These are phyloP conservation scores for Solanum hybrid DNA, from an alignment of 305 asterid species.

Conservation along the genomic window DNA sequence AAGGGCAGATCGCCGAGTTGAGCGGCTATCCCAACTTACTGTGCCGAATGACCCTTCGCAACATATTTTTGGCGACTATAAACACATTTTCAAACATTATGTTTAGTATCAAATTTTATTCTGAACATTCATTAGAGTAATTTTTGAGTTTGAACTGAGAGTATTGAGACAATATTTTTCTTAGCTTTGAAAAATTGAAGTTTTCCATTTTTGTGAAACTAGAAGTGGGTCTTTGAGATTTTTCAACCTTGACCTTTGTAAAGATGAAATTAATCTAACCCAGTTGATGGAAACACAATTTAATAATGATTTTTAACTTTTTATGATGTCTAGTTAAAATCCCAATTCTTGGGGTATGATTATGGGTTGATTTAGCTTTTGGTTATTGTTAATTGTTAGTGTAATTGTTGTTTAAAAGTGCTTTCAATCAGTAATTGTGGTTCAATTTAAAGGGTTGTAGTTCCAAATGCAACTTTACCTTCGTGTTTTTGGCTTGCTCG, in stretches of 20 bases:
- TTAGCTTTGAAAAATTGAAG: neutral
- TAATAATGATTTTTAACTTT: no score
- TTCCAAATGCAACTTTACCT: neutral
- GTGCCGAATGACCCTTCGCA: neutral
- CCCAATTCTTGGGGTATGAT: neutral
- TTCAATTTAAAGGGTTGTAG: neutral
- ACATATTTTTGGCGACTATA: neutral
- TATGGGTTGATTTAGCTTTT: neutral
- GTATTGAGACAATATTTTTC: neutral
- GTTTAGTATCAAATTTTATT: neutral
- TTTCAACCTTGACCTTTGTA: neutral
- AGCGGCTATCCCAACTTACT: neutral
- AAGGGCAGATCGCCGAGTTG: neutral
- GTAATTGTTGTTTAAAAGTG: neutral
- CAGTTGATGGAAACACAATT: neutral
- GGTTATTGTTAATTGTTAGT: neutral
- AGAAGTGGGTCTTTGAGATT: neutral
- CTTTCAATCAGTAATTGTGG: neutral
- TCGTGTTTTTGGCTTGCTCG: neutral
- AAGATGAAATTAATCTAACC: neutral
- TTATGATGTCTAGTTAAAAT: neutral
- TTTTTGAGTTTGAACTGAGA: neutral
- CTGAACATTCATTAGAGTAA: neutral
- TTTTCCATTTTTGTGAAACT: neutral
- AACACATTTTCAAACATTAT: neutral